These are phyloP conservation scores for Balamuthia mandrillaris DNA, from an alignment of 208 protist genomes.

Conservation along the genomic window DNA sequence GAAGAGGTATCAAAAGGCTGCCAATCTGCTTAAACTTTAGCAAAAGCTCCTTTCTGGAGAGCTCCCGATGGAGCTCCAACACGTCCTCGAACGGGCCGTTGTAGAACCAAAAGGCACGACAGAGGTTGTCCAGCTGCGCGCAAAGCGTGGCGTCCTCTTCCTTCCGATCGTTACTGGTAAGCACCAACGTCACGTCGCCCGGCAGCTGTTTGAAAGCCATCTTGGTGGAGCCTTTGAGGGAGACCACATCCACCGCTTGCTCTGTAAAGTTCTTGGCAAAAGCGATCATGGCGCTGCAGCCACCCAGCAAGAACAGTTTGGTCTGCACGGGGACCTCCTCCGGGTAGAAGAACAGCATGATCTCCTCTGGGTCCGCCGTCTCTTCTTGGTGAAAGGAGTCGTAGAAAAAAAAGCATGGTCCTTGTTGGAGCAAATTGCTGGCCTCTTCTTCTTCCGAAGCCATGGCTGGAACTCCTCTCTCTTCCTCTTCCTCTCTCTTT, in stretches of 20 bases:
- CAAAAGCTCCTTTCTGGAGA: not conserved
- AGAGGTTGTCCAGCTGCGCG: constrained; percentile 17
- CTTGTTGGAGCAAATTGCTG: too few species aligned
- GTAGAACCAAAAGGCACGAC: constrained; percentile 22
- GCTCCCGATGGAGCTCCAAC: not conserved
- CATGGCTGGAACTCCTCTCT: too few species aligned
- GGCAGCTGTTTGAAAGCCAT: constrained; percentile 27
- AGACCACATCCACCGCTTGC: not conserved
- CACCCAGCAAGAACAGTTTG: constrained; percentile 32
- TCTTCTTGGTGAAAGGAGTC: constrained; percentile 17
- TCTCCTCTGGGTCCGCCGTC: constrained; percentile 16
- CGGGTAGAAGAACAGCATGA: constrained; percentile 32
- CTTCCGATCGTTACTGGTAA: not conserved
- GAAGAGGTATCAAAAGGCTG: not conserved
- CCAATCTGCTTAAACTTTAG: constrained; percentile 18
- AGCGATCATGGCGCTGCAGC: constrained; percentile 11
- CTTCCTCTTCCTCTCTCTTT: too few species aligned
- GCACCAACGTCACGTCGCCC: constrained; percentile 10
- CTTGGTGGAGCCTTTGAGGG: constrained; percentile 23
- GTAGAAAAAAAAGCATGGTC: constrained; percentile 38
- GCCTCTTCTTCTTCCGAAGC: too few species aligned
- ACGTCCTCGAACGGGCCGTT: constrained; percentile 29
- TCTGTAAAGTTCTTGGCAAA: constrained; percentile 32
- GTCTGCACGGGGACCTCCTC: constrained; percentile 12
- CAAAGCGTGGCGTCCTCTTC: constrained; percentile 13